Base-by-base conservation (phyloP, 2,329 filamentous ascomycete genomes). In the Tolypocladium ovalisporum region DNA sequence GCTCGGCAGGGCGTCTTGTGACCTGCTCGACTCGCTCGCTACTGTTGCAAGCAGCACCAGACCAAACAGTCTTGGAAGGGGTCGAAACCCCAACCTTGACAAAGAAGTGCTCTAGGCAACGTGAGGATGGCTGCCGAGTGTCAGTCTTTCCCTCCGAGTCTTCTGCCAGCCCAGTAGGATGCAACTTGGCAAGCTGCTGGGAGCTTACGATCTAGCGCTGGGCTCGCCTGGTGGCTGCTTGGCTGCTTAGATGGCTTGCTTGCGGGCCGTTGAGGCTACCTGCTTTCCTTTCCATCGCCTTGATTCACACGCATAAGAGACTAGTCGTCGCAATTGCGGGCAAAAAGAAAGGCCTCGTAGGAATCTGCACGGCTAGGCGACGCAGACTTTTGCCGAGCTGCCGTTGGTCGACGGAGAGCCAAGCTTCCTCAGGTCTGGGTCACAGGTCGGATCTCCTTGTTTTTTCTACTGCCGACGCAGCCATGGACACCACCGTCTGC, bases 301-400 rank as follows among this genome's bases (percentile, higher is more conserved):
- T 57, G 55, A 42, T 52, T 59, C 44, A 60, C 57, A 58, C 56
- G 60, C 56, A n/a, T 56, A 40, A 58, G 54, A 58, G 52, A 59
- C 58, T 56, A 60, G 58, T 54, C 52, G 55, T 57, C 59, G 58
- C 57, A 59, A 55, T 42, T 62, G 63, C 35, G 51, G 59, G 17
- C 57, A 63, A 63, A 52, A 59, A 63, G 53, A 61, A 59, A 57
- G 29, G 62, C 47, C 56, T 62, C 53, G 24, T 66, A 55, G 57
- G 54, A 56, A 51, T 19, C 37, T 40, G 29, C 49, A 40, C 49
- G 35, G 47, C 32, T 52, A 37, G 55, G 37, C 55, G 54, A 44
- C 54, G 52, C 55, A 40, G 55, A 51, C 56, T 39, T 52, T 56
- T 60, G 52, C 52, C 54, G 61, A 62, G 54, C 49, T 52, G 58